Evolutionary conservation across 78 protist species (phyloP).

Genomic region (Mantamonas sphyraenae): DNA sequence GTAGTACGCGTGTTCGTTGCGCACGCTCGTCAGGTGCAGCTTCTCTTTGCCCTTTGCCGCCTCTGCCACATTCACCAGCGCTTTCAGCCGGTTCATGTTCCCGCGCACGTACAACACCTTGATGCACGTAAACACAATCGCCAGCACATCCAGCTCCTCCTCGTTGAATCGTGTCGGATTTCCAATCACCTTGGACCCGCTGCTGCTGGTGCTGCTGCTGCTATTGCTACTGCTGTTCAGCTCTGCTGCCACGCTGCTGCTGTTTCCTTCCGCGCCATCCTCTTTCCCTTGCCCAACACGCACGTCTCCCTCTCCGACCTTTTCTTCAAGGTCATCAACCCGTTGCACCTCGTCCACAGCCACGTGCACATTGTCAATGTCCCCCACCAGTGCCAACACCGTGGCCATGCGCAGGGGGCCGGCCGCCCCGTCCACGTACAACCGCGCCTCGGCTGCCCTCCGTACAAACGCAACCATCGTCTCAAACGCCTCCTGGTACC

Average conservation of each 20-base stretch:
- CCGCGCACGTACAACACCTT: conserved; percentile 63
- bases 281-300: not conserved
- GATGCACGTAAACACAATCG: conserved; percentile 55
- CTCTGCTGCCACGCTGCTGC: not conserved
- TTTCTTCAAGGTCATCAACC: not conserved
- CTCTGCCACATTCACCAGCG: conserved; percentile 35
- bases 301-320: conserved; percentile 14
- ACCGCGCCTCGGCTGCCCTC: not conserved
- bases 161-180: conserved; percentile 13
- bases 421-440: not conserved
- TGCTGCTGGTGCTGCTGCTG: no score
- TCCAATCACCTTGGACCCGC: not conserved
- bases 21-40: conserved; percentile 59
- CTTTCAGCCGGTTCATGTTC: conserved; percentile 36
- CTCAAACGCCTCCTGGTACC: conserved; percentile 14
- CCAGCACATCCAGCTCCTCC: conserved; percentile 69
- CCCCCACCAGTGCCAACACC: not conserved
- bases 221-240: not conserved
- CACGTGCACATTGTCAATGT: not conserved
- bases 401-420: not conserved
- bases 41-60: conserved; percentile 15
- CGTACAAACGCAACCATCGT: not conserved
- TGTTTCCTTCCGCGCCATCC: not conserved
- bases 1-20: conserved; percentile 87
- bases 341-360: not conserved